These are phyloP conservation scores for Saksenaea vasiformis DNA, from an alignment of 371 early-diverging fungal genomes.

Conservation along the genomic window DNA sequence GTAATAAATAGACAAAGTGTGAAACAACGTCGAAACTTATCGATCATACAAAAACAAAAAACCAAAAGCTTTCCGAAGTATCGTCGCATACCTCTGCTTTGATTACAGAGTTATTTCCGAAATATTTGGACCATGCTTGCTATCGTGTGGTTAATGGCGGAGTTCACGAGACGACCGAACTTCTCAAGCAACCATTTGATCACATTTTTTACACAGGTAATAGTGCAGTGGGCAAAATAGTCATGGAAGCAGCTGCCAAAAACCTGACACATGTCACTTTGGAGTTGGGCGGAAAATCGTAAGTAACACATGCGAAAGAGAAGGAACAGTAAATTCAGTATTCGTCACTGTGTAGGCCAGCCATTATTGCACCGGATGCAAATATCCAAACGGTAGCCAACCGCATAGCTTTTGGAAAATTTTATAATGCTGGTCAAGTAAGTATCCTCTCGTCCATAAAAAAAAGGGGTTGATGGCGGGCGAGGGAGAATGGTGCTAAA, in stretches of 20 bases:
- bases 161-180: slow-evolving; percentile 69
- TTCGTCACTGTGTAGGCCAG: slow-evolving; percentile 54
- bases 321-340: background rate
- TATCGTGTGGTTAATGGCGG: slow-evolving; percentile 79
- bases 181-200: slow-evolving; percentile 74
- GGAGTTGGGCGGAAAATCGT: slow-evolving; percentile 84
- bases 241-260: slow-evolving; percentile 75
- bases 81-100: slow-evolving; percentile 64
- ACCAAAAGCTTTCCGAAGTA: slow-evolving; percentile 74
- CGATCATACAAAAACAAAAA: background rate
- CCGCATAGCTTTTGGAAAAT: slow-evolving; percentile 85
- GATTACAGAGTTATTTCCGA: slow-evolving; percentile 62
- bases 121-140: slow-evolving; percentile 70
- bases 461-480: too few species aligned
- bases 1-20: slow-evolving; percentile 7
- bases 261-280: slow-evolving; percentile 72
- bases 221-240: slow-evolving; percentile 72
- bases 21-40: background rate
- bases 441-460: background rate
- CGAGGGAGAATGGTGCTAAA: background rate
- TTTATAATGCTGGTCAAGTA: slow-evolving; percentile 84
- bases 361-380: slow-evolving; percentile 65
- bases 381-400: slow-evolving; percentile 69
- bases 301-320: slow-evolving; percentile 3
- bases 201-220: slow-evolving; percentile 90